A percentile compares a stretch with the other conserved stretches of the same genome.
These are phyloP conservation scores for Nematocida sp. DNA, from an alignment of 371 early-diverging fungal genomes.

Conservation along the genomic window DNA sequence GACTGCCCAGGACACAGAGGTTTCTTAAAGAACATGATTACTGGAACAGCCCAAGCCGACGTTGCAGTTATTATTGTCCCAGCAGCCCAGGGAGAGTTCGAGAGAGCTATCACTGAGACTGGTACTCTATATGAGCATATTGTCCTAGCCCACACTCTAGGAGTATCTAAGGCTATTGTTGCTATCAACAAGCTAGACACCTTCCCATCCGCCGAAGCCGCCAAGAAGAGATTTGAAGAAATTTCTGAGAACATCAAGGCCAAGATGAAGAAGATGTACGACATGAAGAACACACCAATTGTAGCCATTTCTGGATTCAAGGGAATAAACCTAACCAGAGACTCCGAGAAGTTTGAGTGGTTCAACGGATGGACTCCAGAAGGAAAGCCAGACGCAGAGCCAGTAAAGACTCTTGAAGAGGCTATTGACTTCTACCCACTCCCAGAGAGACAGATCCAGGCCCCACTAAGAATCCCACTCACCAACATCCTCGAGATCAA, in stretches of 20 bases:
- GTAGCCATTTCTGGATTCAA: constrained; percentile 75
- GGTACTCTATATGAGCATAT: constrained; percentile 93
- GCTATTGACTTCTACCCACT: constrained; percentile 84
- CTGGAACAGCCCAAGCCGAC: constrained; percentile 91
- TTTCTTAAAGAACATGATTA: constrained; percentile 99
- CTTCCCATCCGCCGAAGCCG: constrained; percentile 69
- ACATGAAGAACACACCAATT: constrained; percentile 86
- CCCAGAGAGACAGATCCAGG: constrained; percentile 82
- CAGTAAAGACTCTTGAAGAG: constrained; percentile 78
- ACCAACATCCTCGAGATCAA: constrained; percentile 86
- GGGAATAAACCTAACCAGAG: constrained; percentile 82
- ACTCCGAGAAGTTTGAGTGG: constrained; percentile 70
- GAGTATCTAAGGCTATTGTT: constrained; percentile 83
- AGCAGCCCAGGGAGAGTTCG: constrained; percentile 78
- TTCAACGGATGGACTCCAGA: constrained; percentile 62
- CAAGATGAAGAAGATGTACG: constrained; percentile 78
- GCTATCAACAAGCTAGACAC: constrained; percentile 97
- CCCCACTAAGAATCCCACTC: constrained; percentile 90
- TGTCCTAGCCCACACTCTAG: constrained; percentile 86
- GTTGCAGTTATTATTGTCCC: constrained; percentile 95
- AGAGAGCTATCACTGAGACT: constrained; percentile 65
- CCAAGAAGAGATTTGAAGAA: constrained; percentile 74
- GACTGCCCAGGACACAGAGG: constrained; percentile 99
- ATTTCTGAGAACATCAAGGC: constrained; percentile 97
- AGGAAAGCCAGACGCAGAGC: constrained; percentile 69